Conservation (phyloP, 2,329 filamentous ascomycete species). For the Seiridium cupressi region DNA sequence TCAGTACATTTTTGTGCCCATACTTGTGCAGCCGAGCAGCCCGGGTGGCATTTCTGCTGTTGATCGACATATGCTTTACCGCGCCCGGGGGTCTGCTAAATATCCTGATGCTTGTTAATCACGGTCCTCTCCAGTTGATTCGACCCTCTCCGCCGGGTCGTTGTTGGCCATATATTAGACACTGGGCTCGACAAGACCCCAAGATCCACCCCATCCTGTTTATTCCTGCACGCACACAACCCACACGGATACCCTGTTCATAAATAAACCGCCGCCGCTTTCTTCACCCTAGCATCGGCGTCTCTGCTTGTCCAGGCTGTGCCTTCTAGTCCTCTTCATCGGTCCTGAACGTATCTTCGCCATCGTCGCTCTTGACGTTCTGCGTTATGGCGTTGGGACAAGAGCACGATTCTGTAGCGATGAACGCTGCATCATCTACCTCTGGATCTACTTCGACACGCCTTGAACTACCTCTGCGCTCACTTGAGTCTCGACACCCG, state of each 20-base stretch:
- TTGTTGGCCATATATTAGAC: slow-evolving; percentile 27
- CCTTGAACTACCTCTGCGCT: background rate
- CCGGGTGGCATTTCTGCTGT: slow-evolving; percentile 1
- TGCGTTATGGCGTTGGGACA: slow-evolving; percentile 5
- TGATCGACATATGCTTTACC: slow-evolving; percentile 13
- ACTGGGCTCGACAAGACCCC: slow-evolving; percentile 12
- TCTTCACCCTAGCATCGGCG: slow-evolving; percentile 12
- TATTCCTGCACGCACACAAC: background rate
- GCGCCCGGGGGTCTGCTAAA: slow-evolving; percentile 21
- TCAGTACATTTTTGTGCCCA: background rate
- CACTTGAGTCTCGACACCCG: background rate
- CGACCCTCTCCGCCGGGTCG: slow-evolving; percentile 19
- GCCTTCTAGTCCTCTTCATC: background rate
- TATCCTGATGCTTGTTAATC: slow-evolving; percentile 15
- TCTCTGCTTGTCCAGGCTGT: slow-evolving; percentile 3
- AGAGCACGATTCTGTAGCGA: slow-evolving; percentile 8
- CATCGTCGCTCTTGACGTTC: background rate
- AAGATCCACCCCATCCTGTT: slow-evolving; percentile 12
- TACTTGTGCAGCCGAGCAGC: slow-evolving; percentile 13
- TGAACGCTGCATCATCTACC: background rate
- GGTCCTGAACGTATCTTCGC: background rate
- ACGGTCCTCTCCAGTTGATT: slow-evolving; percentile 19
- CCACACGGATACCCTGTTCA: slow-evolving; percentile 7
- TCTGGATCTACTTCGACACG: background rate
- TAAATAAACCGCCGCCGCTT: slow-evolving; percentile 18